phyloP scores from a whole-genome alignment of 805 yeast species.

The Candida orba region DNA sequence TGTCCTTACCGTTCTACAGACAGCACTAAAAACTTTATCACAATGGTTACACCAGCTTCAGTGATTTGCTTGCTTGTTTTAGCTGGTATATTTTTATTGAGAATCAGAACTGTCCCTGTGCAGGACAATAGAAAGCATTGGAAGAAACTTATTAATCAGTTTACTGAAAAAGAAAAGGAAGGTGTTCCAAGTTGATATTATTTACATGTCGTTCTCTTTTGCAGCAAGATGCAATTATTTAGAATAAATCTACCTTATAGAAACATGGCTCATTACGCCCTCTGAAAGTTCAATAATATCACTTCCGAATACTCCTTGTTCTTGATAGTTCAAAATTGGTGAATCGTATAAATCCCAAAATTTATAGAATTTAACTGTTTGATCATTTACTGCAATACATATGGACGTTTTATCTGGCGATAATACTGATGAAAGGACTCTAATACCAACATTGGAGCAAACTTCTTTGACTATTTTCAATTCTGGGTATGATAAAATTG shows the following conservation, averaged over 20 bases:
- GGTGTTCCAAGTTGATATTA: slow-evolving; percentile 68
- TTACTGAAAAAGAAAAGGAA: slow-evolving; percentile 61
- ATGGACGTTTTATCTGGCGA: slow-evolving; percentile 60
- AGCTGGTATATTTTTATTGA: slow-evolving; percentile 44
- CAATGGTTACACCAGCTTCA: slow-evolving; percentile 61
- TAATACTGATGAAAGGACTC: slow-evolving; percentile 59
- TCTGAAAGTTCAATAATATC: slow-evolving; percentile 51
- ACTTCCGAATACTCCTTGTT: slow-evolving; percentile 46
- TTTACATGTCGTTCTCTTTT: neutral
- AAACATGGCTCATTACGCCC: slow-evolving; percentile 33
- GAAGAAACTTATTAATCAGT: slow-evolving; percentile 48
- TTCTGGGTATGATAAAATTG: slow-evolving; percentile 62
- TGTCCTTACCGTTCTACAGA: slow-evolving; percentile 71
- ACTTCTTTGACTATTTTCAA: slow-evolving; percentile 44
- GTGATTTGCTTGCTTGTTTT: slow-evolving; percentile 49
- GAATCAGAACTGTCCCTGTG: slow-evolving; percentile 57
- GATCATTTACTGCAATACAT: slow-evolving; percentile 74
- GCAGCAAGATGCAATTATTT: neutral
- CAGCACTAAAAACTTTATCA: slow-evolving; percentile 47
- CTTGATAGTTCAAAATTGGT: slow-evolving; percentile 31
- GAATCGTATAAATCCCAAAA: slow-evolving; percentile 49
- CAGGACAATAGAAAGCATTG: slow-evolving; percentile 63
- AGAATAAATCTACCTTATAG: slow-evolving; percentile 18
- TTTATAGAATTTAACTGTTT: slow-evolving; percentile 66
- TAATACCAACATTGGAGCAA: slow-evolving; percentile 39